Evolutionary conservation across 2,329 filamentous ascomycete genomes (phyloP).

Genomic region (Parastagonospora nodorum): DNA sequence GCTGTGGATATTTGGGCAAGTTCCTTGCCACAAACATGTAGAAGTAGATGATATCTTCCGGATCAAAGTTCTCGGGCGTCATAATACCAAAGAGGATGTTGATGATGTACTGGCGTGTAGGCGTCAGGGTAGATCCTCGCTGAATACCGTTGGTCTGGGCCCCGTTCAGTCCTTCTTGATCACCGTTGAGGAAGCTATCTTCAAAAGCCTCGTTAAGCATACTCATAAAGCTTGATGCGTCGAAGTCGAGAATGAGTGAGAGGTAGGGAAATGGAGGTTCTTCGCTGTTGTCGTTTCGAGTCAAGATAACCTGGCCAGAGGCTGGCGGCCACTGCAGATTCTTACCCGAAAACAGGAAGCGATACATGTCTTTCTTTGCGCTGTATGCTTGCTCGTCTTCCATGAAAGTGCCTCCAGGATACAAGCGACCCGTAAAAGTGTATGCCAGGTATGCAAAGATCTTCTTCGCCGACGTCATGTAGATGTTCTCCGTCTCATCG

Average conservation of each 20-base stretch:
- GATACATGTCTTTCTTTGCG: conserved; percentile 88
- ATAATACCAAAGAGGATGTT: conserved; percentile 92
- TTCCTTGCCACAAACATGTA: conserved; percentile 99
- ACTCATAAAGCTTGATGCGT: conserved; percentile 90
- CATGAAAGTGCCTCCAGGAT: conserved; percentile 81
- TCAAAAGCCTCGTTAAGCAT: conserved; percentile 97
- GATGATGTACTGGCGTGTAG: conserved; percentile 90
- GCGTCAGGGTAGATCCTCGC: conserved; percentile 40
- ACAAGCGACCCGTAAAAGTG: conserved; percentile 84
- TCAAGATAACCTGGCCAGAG: conserved; percentile 64
- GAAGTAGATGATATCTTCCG: conserved; percentile 87
- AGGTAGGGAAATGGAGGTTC: conserved; percentile 86
- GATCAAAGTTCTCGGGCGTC: conserved; percentile 74
- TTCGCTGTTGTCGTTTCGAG: conserved; percentile 57
- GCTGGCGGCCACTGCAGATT: conserved; percentile 75
- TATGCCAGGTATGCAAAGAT: conserved; percentile 96
- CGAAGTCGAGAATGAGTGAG: conserved; percentile 81
- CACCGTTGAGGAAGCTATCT: conserved; percentile 87
- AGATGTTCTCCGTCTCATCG: conserved; percentile 63
- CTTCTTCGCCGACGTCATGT: conserved; percentile 77
- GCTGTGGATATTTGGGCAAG: conserved; percentile 94
- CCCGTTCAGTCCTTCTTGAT: conserved; percentile 66
- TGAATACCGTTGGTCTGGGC: conserved; percentile 57
- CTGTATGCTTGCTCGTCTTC: conserved; percentile 71
- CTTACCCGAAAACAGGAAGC: conserved; percentile 89